Percentiles rank a stretch among this genome's conserved stretches.
Evolutionary conservation across 2,329 filamentous ascomycete genomes (phyloP).

Genomic region (Dothideomycetes sp.): DNA sequence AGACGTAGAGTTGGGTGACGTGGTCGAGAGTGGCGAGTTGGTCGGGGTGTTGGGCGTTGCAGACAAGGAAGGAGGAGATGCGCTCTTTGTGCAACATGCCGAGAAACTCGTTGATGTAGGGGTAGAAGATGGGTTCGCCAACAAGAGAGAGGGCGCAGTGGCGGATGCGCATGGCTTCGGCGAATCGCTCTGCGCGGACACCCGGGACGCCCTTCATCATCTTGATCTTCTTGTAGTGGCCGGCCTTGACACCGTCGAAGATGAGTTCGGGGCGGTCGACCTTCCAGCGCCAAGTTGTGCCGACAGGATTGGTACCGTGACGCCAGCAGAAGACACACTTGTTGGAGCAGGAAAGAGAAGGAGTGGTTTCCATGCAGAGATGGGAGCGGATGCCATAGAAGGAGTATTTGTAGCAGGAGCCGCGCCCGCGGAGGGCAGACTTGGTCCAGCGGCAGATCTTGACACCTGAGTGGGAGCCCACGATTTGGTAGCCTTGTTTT

Average conservation of each 20-base stretch:
- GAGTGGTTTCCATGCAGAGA: constrained; percentile 96
- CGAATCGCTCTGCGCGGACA: constrained; percentile 80
- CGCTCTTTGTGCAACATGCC: constrained; percentile 71
- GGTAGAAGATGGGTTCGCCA: constrained; percentile 97
- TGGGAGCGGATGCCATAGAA: constrained; percentile 97
- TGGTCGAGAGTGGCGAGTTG: constrained; percentile 71
- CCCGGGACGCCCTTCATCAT: constrained; percentile 92
- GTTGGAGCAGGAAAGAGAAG: constrained; percentile 89
- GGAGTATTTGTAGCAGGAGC: constrained; percentile 94
- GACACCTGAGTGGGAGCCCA: constrained; percentile 89
- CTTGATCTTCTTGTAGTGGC: constrained; percentile 95
- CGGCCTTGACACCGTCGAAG: constrained; percentile 79
- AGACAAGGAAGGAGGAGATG: constrained; percentile 91
- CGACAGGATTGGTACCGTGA: constrained; percentile 92
- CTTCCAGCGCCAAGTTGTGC: constrained; percentile 93
- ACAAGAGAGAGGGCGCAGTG: constrained; percentile 90
- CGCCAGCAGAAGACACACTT: constrained; percentile 99
- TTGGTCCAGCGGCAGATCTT: constrained; percentile 99
- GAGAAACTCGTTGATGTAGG: constrained; percentile 88
- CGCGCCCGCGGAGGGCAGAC: constrained; percentile 82
- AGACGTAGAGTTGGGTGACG: constrained; percentile 93
- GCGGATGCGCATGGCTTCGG: constrained; percentile 83
- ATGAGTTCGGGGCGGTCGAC: constrained; percentile 85
- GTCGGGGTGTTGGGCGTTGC: constrained; percentile 92
- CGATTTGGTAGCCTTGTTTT: constrained; percentile 92